Percentiles rank a stretch among this genome's conserved stretches.
Evolutionary conservation across 192 early-diverging fungal genomes (phyloP).

Genomic region (Podila epigama): DNA sequence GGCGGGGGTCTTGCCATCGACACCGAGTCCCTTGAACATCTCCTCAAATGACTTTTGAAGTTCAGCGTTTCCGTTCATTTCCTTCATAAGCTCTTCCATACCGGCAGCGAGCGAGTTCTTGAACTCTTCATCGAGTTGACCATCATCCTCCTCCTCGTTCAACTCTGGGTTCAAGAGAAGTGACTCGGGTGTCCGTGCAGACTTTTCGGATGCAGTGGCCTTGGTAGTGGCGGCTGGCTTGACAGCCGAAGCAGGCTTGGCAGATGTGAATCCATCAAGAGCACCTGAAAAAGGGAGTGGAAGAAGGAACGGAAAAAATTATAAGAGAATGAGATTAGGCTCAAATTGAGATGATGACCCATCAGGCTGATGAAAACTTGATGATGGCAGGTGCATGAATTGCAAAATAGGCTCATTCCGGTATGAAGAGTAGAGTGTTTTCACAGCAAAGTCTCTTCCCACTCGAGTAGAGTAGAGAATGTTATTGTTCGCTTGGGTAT

Average conservation of each 20-base stretch:
- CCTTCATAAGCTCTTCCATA: slow-evolving; percentile 82
- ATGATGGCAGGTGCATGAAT: background rate
- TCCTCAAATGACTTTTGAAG: slow-evolving; percentile 63
- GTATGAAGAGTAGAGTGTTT: too few relatives aligned
- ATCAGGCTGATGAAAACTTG: background rate
- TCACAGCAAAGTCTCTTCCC: too few relatives aligned
- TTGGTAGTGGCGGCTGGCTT: background rate
- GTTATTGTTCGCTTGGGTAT: too few relatives aligned
- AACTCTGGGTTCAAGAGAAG: slow-evolving; percentile 36
- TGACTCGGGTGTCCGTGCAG: slow-evolving; percentile 25
- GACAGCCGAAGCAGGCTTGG: slow-evolving; percentile 43
- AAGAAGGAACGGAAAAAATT: background rate
- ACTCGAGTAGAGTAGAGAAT: too few relatives aligned
- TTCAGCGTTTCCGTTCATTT: slow-evolving; percentile 63
- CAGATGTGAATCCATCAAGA: slow-evolving; percentile 74
- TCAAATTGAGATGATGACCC: background rate
- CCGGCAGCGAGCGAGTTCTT: slow-evolving; percentile 75
- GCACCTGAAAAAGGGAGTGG: slow-evolving; percentile 59
- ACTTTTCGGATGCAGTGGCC: slow-evolving; percentile 17
- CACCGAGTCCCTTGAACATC: slow-evolving; percentile 57
- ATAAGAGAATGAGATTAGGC: background rate
- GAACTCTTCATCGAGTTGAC: slow-evolving; percentile 72
- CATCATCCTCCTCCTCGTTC: slow-evolving; percentile 20
- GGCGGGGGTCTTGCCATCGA: slow-evolving; percentile 18
- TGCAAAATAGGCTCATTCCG: too few relatives aligned